Conservation (phyloP, 179 eudicot genomes). For the Amaranthus tricolor region DNA sequence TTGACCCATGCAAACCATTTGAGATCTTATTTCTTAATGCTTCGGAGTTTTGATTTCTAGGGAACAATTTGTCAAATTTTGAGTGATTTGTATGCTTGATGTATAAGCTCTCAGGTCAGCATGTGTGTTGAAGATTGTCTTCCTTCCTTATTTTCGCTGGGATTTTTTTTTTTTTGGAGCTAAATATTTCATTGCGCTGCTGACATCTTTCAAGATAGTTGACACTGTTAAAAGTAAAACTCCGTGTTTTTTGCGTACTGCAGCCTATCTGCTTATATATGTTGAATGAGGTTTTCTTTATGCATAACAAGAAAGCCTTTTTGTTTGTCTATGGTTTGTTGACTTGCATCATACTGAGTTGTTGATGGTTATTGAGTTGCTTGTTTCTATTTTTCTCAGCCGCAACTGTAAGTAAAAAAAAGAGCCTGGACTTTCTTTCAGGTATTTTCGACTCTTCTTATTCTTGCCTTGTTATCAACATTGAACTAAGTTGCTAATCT, state of each 20-base stretch:
- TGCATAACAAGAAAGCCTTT: neutral
- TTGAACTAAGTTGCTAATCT: neutral
- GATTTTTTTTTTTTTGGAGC: neutral
- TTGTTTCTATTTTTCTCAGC: conserved; percentile 49
- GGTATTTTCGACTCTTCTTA: conserved; percentile 39
- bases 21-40: neutral
- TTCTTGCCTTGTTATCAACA: neutral
- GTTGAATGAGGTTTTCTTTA: neutral
- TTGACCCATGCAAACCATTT: neutral
- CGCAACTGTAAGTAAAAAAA: conserved; percentile 51
- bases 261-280: neutral
- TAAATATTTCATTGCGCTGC: neutral
- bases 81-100: conserved; percentile 1
- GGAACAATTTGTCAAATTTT: neutral
- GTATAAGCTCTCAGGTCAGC: neutral
- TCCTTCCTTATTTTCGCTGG: too few species aligned
- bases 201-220: neutral
- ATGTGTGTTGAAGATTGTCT: neutral
- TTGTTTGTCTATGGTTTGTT: too few species aligned
- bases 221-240: neutral
- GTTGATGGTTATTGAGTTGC: neutral
- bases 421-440: conserved; percentile 74
- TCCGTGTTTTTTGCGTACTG: neutral
- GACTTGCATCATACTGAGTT: too few species aligned
- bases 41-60: neutral